Evolutionary conservation across 2,329 filamentous ascomycete genomes (phyloP).

Genomic region (Polytolypa hystricis): DNA sequence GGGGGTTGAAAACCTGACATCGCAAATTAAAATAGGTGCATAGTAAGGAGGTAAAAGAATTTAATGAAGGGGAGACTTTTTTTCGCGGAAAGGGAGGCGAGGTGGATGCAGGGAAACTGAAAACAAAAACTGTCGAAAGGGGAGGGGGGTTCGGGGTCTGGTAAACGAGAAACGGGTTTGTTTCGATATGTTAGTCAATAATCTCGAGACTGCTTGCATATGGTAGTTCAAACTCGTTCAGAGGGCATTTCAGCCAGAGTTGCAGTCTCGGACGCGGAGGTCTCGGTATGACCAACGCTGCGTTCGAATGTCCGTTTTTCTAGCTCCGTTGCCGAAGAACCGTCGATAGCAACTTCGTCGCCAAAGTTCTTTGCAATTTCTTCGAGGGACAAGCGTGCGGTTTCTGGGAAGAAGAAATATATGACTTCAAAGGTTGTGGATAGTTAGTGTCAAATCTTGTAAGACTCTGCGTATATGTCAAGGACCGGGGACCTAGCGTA

Average conservation of each 20-base stretch:
- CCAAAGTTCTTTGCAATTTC: conserved; percentile 39
- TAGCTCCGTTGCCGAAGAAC: conserved; percentile 35
- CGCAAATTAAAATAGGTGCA: no score
- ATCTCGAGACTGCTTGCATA: no score
- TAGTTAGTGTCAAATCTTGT: background rate
- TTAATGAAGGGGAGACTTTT: no score
- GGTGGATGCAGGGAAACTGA: no score
- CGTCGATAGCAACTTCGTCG: conserved; percentile 39
- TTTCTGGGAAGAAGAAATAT: conserved; percentile 37
- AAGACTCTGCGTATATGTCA: no score
- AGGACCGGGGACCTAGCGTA: conserved; percentile 8
- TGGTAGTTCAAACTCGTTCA: background rate
- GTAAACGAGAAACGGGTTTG: no score
- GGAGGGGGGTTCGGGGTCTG: no score
- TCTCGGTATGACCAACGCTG: conserved; percentile 2
- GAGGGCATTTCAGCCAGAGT: background rate
- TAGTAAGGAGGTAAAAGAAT: no score
- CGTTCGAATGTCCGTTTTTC: conserved; percentile 20
- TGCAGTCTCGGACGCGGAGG: conserved; percentile 1
- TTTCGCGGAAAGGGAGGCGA: no score
- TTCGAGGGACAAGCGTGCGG: conserved; percentile 34
- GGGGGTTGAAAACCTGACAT: no score
- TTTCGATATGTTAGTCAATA: no score
- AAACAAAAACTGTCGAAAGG: no score
- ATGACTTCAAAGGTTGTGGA: conserved; percentile 19